phyloP scores from a whole-genome alignment of 371 early-diverging fungal species.

The Conidiobolus incongruus region DNA sequence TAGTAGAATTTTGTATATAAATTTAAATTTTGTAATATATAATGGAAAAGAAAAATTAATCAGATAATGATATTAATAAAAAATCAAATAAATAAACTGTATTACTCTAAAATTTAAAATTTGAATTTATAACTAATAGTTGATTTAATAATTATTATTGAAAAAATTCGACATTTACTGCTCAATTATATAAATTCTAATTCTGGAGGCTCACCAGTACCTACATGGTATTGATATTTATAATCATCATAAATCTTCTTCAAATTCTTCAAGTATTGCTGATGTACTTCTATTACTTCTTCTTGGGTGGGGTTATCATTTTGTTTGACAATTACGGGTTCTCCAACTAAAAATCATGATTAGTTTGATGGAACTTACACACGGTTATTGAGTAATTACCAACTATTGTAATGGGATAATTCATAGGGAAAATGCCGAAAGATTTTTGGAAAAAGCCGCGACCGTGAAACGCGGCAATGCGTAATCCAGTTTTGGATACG shows the following conservation, averaged over 20 bases:
- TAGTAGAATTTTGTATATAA: no score
- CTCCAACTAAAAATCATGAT: slow-evolving; percentile 17
- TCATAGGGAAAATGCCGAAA: slow-evolving; percentile 4
- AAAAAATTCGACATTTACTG: neutral
- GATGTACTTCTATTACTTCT: slow-evolving; percentile 32
- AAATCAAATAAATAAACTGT: neutral
- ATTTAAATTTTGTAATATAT: no score
- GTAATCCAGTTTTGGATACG: slow-evolving; percentile 2
- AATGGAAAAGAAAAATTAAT: no score
- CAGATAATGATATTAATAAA: neutral
- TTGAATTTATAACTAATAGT: neutral
- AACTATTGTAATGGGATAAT: slow-evolving; percentile 5
- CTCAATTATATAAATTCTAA: neutral
- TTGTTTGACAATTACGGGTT: slow-evolving; percentile 28
- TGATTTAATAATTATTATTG: neutral
- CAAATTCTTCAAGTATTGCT: slow-evolving; percentile 33
- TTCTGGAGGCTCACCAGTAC: neutral
- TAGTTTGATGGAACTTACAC: neutral
- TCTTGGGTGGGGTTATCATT: slow-evolving; percentile 29
- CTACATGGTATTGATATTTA: slow-evolving; percentile 11
- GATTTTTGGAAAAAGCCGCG: slow-evolving; percentile 6
- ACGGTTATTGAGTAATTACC: slow-evolving; percentile 4
- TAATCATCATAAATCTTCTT: slow-evolving; percentile 29
- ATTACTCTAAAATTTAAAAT: neutral
- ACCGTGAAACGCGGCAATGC: slow-evolving; percentile 3